Percentiles rank a stretch among this genome's conserved stretches.
Conservation (phyloP, 768 basidiomycete species). For the Lentinus tigrinus region DNA sequence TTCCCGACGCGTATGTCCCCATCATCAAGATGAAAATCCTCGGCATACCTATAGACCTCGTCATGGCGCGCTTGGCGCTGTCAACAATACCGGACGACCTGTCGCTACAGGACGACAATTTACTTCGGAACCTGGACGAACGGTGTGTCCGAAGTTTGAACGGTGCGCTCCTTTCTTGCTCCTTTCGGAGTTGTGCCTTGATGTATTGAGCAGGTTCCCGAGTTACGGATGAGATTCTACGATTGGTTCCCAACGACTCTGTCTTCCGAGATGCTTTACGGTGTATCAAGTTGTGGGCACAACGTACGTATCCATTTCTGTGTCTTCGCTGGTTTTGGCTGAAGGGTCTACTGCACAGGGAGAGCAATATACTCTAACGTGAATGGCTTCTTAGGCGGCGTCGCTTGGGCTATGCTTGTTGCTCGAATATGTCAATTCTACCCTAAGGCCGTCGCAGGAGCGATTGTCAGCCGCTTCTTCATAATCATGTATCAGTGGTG, state of each 20-base stretch:
- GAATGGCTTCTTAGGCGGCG: slow-evolving; percentile 95
- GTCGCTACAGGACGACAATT: slow-evolving; percentile 85
- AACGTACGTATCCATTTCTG: slow-evolving; percentile 55
- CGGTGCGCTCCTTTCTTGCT: slow-evolving; percentile 45
- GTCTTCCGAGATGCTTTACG: slow-evolving; percentile 94
- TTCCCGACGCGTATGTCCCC: slow-evolving; percentile 96
- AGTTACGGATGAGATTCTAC: slow-evolving; percentile 93
- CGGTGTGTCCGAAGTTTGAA: slow-evolving; percentile 93
- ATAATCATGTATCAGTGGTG: slow-evolving; percentile 98
- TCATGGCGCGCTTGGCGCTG: slow-evolving; percentile 86
- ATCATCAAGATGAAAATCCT: slow-evolving; percentile 89
- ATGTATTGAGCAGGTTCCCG: slow-evolving; percentile 66
- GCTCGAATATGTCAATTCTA: slow-evolving; percentile 99
- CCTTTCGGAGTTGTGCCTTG: background rate
- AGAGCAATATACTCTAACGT: slow-evolving; percentile 98
- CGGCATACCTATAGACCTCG: slow-evolving; percentile 91
- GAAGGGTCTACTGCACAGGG: slow-evolving; percentile 43
- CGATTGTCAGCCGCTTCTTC: slow-evolving; percentile 96
- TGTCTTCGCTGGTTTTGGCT: background rate
- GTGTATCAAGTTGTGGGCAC: slow-evolving; percentile 98
- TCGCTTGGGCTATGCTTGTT: slow-evolving; percentile 99
- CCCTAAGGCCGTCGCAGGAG: slow-evolving; percentile 90
- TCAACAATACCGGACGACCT: slow-evolving; percentile 91
- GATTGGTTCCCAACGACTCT: slow-evolving; percentile 89
- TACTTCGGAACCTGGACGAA: slow-evolving; percentile 91